These are phyloP conservation scores for Didymellaceae sp. DNA, from an alignment of 2,329 filamentous ascomycete species.

Conservation along the genomic window DNA sequence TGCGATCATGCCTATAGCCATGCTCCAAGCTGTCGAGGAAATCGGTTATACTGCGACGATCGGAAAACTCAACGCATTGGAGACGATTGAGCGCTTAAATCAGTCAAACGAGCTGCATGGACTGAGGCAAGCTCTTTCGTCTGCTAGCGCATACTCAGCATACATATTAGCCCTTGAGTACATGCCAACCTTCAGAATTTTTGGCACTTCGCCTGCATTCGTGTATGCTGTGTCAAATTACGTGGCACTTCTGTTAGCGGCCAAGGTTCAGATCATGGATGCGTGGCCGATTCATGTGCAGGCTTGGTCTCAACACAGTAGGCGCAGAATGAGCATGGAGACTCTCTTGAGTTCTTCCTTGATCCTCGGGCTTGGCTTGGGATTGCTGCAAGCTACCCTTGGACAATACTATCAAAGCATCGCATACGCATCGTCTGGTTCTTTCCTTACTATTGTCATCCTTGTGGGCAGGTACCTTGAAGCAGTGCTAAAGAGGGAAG, in stretches of 20 bases:
- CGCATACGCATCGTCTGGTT: constrained; percentile 2
- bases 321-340: neutral
- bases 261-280: constrained; percentile 4
- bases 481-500: constrained; percentile 7
- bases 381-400: neutral
- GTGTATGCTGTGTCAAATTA: neutral
- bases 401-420: neutral
- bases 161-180: constrained; percentile 1
- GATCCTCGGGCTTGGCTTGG: neutral
- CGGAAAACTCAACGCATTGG: neutral
- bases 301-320: constrained; percentile 1
- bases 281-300: constrained; percentile 4
- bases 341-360: constrained; percentile 10
- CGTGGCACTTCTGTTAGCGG: neutral
- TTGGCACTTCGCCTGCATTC: neutral
- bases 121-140: neutral
- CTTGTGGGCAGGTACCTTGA: constrained; percentile 11
- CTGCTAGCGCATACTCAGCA: constrained; percentile 3
- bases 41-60: neutral
- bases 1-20: neutral
- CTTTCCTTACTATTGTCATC: constrained; percentile 7
- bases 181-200: neutral
- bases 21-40: neutral
- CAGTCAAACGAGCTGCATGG: constrained; percentile 3
- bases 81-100: neutral